Base-by-base conservation (phyloP, 345 rosid genomes). In the Citrus glauca region DNA sequence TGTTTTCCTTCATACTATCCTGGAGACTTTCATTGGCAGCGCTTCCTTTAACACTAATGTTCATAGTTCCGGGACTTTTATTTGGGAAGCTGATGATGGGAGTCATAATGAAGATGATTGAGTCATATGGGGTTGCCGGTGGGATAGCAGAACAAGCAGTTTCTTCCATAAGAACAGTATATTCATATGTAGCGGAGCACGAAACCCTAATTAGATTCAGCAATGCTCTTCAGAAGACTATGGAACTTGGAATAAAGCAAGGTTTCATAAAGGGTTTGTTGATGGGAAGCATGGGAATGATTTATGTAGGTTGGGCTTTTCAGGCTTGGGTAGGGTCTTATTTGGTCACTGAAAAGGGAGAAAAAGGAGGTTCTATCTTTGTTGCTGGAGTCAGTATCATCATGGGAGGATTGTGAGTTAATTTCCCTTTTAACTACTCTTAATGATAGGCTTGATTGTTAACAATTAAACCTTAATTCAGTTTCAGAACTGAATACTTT, bases 221-320 rank as follows among this genome's bases (percentile, higher is more conserved):
- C 68, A 27, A 22, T 6, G 85, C 90, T 62, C 91, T 89, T 64
- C 77, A 87, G 42, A 84, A 63, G 59, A 88, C 91, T 19, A 53
- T 86, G 87, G 88, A 81, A 40, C 60, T 88, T 66, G 93, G 95
- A 78, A 66, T 88, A 25, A 87, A 87, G 81, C 88, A 79, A 84
- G 95, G 93, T 45, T 74, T 88, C 42, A 88, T 92, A 28, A 89
- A 91, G 80, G 93, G 95, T 24, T 75, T 91, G 80, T 35, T 91
- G 89, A 86, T 88, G 90, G 95, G 95, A 62, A 85, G 93, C 82
- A 85, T 91, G 91, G 95, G 95, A 67, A 87, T 74, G 61, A 86
- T 91, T 48, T 91, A 87, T 80, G 76, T 87, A 5, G 88, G 90
- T 17, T 91, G 93, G 95, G 87, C 95, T 2, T 89, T 88, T 75